A percentile compares a stretch with the other conserved stretches of the same genome.
Conservation (phyloP, 306 rosid species). For the Dryas octopetala region DNA sequence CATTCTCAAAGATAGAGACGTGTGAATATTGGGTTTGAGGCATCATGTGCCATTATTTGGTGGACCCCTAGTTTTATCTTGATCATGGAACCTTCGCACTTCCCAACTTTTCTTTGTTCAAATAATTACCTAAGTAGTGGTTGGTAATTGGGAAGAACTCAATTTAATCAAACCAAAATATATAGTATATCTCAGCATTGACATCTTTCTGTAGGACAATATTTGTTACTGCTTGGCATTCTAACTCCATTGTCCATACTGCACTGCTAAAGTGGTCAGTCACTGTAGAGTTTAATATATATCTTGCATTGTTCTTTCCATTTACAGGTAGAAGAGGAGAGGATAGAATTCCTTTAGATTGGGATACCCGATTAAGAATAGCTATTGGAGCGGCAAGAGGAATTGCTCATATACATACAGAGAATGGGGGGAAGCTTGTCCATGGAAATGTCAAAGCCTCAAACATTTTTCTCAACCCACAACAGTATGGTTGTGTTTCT, state of each 20-base stretch:
- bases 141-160: neutral
- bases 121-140: neutral
- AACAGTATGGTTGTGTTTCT: conserved; percentile 68
- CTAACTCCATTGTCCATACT: neutral
- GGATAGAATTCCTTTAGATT: conserved; percentile 61
- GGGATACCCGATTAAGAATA: conserved; percentile 71
- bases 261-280: neutral
- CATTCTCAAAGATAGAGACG: neutral
- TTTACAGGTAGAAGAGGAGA: conserved; percentile 82
- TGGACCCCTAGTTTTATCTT: conserved; percentile 10
- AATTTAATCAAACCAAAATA: neutral
- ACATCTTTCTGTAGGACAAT: neutral
- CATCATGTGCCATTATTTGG: neutral
- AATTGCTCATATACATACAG: conserved; percentile 63
- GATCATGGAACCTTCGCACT: neutral
- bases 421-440: conserved; percentile 71
- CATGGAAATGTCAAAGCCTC: conserved; percentile 84
- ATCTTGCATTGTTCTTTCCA: conserved; percentile 4
- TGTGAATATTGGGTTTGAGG: neutral
- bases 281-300: neutral
- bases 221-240: conserved; percentile 2
- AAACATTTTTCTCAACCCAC: conserved; percentile 64
- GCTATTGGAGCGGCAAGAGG: conserved; percentile 89
- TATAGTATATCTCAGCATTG: neutral
- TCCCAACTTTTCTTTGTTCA: neutral